Evolutionary conservation across 306 rosid species (phyloP).

Genomic region (Senna siamea): DNA sequence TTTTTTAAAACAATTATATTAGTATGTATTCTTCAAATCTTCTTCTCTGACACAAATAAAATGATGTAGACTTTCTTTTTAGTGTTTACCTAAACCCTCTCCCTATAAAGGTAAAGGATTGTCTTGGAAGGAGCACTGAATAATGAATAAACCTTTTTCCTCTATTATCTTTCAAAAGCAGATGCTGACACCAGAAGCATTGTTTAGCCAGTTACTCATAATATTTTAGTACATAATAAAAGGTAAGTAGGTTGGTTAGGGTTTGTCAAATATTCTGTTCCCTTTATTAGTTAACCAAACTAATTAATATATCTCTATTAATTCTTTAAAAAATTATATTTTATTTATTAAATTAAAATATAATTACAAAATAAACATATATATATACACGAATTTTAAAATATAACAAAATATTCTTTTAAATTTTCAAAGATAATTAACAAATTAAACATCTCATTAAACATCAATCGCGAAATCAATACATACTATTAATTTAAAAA

Average conservation of each 20-base stretch:
- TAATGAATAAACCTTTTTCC: constrained; percentile 50
- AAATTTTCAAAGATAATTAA: no score
- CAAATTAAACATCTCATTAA: no score
- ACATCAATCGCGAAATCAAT: no score
- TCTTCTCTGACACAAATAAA: constrained; percentile 1
- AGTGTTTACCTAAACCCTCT: constrained; percentile 51
- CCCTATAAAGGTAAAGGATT: constrained; percentile 54
- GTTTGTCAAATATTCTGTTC: constrained; percentile 46
- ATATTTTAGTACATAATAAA: constrained; percentile 26
- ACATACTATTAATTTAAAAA: no score
- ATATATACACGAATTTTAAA: no score
- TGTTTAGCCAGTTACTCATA: constrained; percentile 5
- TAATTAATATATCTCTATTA: background rate
- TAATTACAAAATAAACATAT: no score
- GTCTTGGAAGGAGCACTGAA: constrained; percentile 60
- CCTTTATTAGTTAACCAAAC: constrained; percentile 30
- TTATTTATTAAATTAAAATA: no score
- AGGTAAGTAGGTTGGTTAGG: constrained; percentile 4
- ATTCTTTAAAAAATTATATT: no score
- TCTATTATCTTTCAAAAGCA: constrained; percentile 50
- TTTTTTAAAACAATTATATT: no score
- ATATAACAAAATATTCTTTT: no score
- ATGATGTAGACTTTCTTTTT: constrained; percentile 38
- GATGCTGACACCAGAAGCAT: constrained; percentile 64
- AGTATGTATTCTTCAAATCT: no score